Conservation (phyloP, 2,329 filamentous ascomycete species). For the Pyricularia pennisetigena region DNA sequence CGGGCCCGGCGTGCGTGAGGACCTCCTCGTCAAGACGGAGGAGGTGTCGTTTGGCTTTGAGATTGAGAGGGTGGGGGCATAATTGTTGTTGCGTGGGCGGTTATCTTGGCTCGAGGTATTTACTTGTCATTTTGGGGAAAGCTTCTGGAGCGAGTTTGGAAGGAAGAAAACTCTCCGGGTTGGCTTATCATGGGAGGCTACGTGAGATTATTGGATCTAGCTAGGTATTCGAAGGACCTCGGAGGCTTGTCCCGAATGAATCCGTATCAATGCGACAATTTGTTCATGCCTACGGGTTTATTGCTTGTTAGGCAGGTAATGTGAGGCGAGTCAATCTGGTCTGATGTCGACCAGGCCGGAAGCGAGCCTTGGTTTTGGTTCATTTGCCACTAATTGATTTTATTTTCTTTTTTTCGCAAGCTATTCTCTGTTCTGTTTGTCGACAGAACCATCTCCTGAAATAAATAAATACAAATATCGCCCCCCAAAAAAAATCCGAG, state of each 20-base stretch:
- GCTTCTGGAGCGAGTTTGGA: background rate
- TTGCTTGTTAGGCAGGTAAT: background rate
- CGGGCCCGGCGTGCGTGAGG: slow-evolving; percentile 35
- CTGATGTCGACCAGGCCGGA: background rate
- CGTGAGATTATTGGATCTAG: background rate
- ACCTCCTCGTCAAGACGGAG: slow-evolving; percentile 29
- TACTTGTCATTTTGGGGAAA: background rate
- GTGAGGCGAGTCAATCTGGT: background rate
- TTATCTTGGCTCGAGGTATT: background rate
- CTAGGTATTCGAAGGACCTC: background rate
- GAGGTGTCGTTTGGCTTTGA: slow-evolving; percentile 31
- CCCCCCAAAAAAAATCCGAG: background rate
- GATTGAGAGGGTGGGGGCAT: slow-evolving; percentile 19
- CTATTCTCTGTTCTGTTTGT: background rate
- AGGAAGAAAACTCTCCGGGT: background rate
- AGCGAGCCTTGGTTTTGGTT: background rate
- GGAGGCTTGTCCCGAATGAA: background rate
- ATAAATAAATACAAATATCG: too few species aligned
- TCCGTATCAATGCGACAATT: background rate
- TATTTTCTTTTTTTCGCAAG: background rate
- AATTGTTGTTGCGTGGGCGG: background rate
- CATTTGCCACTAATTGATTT: background rate
- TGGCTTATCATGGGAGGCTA: background rate
- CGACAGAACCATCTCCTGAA: background rate
- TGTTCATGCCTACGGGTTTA: background rate